These are phyloP conservation scores for Fusarium neocosmosporiellum DNA, from an alignment of 2,329 filamentous ascomycete genomes.

Conservation along the genomic window DNA sequence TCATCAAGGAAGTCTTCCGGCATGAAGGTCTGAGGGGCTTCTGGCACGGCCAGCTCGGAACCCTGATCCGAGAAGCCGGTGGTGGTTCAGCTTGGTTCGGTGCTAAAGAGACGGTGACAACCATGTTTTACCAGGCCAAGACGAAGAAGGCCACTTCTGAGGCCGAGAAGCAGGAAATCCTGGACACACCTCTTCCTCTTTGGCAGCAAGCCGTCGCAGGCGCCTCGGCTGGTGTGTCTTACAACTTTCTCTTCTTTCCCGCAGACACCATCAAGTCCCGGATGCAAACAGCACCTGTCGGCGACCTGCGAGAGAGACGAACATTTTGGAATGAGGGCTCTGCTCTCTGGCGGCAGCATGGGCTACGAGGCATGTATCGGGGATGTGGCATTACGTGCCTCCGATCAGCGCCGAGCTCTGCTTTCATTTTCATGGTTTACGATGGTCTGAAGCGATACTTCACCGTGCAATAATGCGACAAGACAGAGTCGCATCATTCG, in stretches of 20 bases:
- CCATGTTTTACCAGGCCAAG: slow-evolving; percentile 73
- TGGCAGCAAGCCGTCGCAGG: slow-evolving; percentile 91
- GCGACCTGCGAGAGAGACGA: slow-evolving; percentile 63
- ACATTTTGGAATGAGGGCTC: slow-evolving; percentile 79
- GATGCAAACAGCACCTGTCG: slow-evolving; percentile 89
- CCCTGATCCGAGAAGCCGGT: slow-evolving; percentile 91
- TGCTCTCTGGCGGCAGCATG: slow-evolving; percentile 83
- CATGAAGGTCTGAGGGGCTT: slow-evolving; percentile 87
- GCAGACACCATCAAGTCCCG: slow-evolving; percentile 97
- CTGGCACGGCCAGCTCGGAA: slow-evolving; percentile 95
- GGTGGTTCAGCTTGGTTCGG: slow-evolving; percentile 97
- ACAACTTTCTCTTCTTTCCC: slow-evolving; percentile 98
- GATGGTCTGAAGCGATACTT: slow-evolving; percentile 83
- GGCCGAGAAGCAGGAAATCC: slow-evolving; percentile 54
- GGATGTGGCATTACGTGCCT: slow-evolving; percentile 94
- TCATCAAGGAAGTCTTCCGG: slow-evolving; percentile 83
- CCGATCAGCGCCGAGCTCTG: slow-evolving; percentile 92
- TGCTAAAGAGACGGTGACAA: slow-evolving; percentile 82
- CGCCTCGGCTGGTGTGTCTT: slow-evolving; percentile 88
- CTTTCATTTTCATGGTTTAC: slow-evolving; percentile 96
- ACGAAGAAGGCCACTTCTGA: slow-evolving; percentile 54
- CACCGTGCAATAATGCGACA: slow-evolving; percentile 52
- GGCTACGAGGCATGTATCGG: slow-evolving; percentile 86
- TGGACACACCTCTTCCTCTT: slow-evolving; percentile 72
- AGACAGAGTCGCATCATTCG: not conserved